phyloP scores from a whole-genome alignment of 768 basidiomycete genomes.

The Dacryopinax spathularia region DNA sequence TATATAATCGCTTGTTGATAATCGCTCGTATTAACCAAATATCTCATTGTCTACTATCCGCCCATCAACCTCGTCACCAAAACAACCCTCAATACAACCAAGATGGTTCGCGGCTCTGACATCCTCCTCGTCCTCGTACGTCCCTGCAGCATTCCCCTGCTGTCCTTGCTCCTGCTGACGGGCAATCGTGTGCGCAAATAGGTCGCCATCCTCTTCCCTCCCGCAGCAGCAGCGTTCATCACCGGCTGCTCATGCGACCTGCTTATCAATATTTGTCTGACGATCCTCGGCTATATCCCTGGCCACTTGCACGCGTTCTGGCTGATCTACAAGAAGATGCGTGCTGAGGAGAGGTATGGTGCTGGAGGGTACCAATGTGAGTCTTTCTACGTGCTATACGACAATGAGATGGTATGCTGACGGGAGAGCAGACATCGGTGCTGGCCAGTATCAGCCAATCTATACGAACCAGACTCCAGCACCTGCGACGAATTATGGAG shows the following conservation, averaged over 20 bases:
- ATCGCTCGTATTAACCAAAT: no score
- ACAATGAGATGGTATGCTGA: no score
- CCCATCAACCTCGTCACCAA: neutral
- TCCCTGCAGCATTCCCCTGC: constrained; percentile 45
- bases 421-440: constrained; percentile 24
- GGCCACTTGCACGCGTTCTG: constrained; percentile 67
- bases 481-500: constrained; percentile 26
- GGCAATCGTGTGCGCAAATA: neutral
- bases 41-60: neutral
- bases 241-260: constrained; percentile 78
- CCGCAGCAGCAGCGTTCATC: constrained; percentile 50
- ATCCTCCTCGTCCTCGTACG: constrained; percentile 63
- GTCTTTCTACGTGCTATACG: no score
- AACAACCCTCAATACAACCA: constrained; percentile 4
- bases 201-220: constrained; percentile 28
- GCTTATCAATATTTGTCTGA: constrained; percentile 68
- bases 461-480: constrained; percentile 4
- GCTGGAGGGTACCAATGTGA: constrained; percentile 59
- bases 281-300: constrained; percentile 64
- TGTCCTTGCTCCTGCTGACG: constrained; percentile 33
- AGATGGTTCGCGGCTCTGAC: constrained; percentile 49
- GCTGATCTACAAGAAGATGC: constrained; percentile 82
- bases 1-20: no score
- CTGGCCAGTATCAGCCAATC: constrained; percentile 26
- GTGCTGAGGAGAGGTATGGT: constrained; percentile 51